Evolutionary conservation across 1,139 yeast genomes (phyloP).

Genomic region (Yamadazyma sp.): DNA sequence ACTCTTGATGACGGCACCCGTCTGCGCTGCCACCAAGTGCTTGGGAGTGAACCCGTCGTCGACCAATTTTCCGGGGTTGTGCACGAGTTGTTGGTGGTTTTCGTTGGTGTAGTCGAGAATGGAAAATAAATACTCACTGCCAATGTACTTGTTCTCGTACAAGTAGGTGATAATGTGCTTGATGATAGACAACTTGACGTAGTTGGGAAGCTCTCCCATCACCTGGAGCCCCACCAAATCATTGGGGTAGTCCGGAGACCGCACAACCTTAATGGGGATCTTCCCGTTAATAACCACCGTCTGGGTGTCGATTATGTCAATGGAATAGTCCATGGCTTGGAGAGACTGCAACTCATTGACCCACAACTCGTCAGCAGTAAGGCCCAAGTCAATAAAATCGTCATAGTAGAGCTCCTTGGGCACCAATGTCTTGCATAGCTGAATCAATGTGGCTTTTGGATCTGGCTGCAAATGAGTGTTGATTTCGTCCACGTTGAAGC

Average conservation of each 20-base stretch:
- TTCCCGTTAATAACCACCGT: slow-evolving; percentile 5
- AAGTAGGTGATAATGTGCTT: slow-evolving; percentile 46
- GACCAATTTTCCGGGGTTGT: slow-evolving; percentile 72
- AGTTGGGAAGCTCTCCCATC: slow-evolving; percentile 63
- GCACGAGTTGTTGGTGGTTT: slow-evolving; percentile 54
- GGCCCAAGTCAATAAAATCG: slow-evolving; percentile 14
- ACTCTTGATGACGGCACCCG: slow-evolving; percentile 2
- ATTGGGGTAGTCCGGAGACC: slow-evolving; percentile 55
- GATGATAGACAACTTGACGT: slow-evolving; percentile 67
- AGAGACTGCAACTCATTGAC: slow-evolving; percentile 74
- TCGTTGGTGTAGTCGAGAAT: slow-evolving; percentile 76
- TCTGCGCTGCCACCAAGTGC: background rate
- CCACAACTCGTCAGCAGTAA: slow-evolving; percentile 52
- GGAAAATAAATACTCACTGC: slow-evolving; percentile 67
- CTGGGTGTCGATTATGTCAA: slow-evolving; percentile 1
- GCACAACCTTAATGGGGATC: slow-evolving; percentile 44
- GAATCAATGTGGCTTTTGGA: slow-evolving; percentile 55
- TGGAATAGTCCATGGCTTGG: slow-evolving; percentile 37
- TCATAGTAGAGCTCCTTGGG: slow-evolving; percentile 8
- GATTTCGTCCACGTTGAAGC: slow-evolving; percentile 68
- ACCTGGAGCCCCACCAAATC: slow-evolving; percentile 64
- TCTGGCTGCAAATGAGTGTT: slow-evolving; percentile 45
- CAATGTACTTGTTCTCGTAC: slow-evolving; percentile 44
- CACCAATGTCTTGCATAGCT: slow-evolving; percentile 44
- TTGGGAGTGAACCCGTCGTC: slow-evolving; percentile 14